A percentile compares a stretch with the other conserved stretches of the same genome.
phyloP scores from a whole-genome alignment of 1,139 yeast genomes.

The Saccharomyces hybrid region DNA sequence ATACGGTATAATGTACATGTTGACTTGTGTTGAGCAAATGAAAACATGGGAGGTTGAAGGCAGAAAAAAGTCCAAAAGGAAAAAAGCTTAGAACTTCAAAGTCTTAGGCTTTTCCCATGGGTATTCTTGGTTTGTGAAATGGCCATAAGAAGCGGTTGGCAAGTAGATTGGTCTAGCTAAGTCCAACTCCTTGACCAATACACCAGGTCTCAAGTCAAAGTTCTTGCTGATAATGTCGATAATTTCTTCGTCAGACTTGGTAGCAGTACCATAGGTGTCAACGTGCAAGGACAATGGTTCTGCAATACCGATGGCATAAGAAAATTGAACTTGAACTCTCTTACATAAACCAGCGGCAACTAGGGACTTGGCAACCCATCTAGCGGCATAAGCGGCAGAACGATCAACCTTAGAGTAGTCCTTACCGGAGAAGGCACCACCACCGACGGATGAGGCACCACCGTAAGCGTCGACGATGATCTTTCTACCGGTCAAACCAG shows the following conservation, averaged over 20 bases:
- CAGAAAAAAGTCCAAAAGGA: neutral
- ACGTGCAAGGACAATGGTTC: constrained; percentile 95
- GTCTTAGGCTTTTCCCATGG: constrained; percentile 96
- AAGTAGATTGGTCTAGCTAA: constrained; percentile 97
- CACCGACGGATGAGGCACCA: constrained; percentile 99
- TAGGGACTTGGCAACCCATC: constrained; percentile 98
- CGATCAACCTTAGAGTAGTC: constrained; percentile 99
- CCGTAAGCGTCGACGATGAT: constrained; percentile 98
- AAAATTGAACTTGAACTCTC: constrained; percentile 94
- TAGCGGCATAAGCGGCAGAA: constrained; percentile 98
- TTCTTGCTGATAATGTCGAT: constrained; percentile 82
- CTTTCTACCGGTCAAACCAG: constrained; percentile 98
- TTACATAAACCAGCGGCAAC: constrained; percentile 88
- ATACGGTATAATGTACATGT: neutral
- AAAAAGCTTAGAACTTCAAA: constrained; percentile 51
- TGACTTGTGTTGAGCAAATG: neutral
- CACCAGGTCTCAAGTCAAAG: constrained; percentile 98
- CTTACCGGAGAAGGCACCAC: constrained; percentile 99
- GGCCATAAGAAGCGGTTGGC: constrained; percentile 97
- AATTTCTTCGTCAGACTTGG: constrained; percentile 76
- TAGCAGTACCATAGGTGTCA: constrained; percentile 94
- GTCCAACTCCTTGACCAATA: constrained; percentile 87
- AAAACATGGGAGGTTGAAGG: neutral
- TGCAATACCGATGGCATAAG: constrained; percentile 98
- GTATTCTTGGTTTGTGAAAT: constrained; percentile 95